Percentiles rank a stretch among this genome's conserved stretches.
Conservation (phyloP, 495 filamentous ascomycete species). For the Aspergillus kassunensis region DNA sequence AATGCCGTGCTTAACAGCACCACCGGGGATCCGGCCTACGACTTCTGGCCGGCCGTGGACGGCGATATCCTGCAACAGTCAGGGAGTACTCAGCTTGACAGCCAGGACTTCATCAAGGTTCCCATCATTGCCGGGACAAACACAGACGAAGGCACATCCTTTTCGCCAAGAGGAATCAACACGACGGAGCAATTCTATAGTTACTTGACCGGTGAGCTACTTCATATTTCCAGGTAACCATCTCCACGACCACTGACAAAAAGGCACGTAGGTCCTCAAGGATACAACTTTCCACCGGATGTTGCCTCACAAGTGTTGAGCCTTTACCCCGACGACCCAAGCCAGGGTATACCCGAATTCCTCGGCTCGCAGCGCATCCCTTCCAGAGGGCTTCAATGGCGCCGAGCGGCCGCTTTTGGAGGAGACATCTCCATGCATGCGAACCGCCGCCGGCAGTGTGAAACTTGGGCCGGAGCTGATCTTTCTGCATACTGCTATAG, state of each 20-base stretch:
- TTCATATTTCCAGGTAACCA: no score
- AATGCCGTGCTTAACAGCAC: constrained; percentile 39
- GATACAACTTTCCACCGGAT: constrained; percentile 26
- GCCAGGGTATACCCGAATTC: constrained; percentile 40
- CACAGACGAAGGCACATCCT: constrained; percentile 47
- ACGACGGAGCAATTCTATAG: constrained; percentile 43
- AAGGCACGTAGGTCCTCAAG: constrained; percentile 16
- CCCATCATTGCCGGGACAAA: constrained; percentile 47
- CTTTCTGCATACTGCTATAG: constrained; percentile 58
- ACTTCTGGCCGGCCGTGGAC: constrained; percentile 46
- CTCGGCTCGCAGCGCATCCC: constrained; percentile 39
- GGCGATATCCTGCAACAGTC: constrained; percentile 44
- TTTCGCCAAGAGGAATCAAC: constrained; percentile 42
- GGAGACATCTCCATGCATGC: constrained; percentile 56
- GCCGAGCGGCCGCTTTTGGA: constrained; percentile 48
- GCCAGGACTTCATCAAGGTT: constrained; percentile 41
- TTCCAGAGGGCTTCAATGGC: constrained; percentile 41
- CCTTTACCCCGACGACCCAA: constrained; percentile 48
- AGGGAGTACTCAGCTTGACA: constrained; percentile 31
- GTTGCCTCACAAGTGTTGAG: constrained; percentile 41
- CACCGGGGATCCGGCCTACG: constrained; percentile 25
- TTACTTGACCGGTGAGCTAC: constrained; percentile 34
- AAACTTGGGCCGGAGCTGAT: constrained; percentile 43
- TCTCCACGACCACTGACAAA: no score
- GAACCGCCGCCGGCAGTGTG: constrained; percentile 50